Evolutionary conservation across 176 grass and related monocot species (phyloP), one percentile per base, ranked within the genome.

Genomic region (Themeda triandra): DNA sequence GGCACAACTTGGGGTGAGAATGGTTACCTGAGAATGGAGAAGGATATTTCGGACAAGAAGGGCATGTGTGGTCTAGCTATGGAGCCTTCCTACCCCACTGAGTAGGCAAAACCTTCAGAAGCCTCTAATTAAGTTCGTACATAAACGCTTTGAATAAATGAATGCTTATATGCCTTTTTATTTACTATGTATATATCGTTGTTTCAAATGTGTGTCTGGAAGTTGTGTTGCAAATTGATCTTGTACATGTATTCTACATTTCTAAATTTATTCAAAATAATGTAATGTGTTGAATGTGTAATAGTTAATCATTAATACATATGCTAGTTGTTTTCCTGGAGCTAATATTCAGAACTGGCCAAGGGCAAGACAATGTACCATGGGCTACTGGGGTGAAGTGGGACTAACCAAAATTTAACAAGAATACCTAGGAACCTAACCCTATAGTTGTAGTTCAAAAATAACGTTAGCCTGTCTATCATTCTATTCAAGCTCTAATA

Each of bases 21-120:
- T 1, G 82, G 73, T 8, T 84, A 56, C 63, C 23, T 84, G 32
- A 84, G 42, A 37, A 51, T 84, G 82, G 33, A 68, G 10, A 77
- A 77, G 25, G 83, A 84, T 25, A 49, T 54, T 25, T 49, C 82
- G 0, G 32, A 46, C 32, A 68, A 73, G 62, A 40, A 1, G 3
- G 83, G 73, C 24, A 66, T 76, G 32, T 85, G 83, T 23, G 83
- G 83, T 1, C 18, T 85, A 1, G 63, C 73, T 11, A 24, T 69
- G 25, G 6, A 6, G 1, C 7, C 83, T 15, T 77, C 63, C 33
- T 85, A 69, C 63, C 83, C 83, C 1, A 78, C 36, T 10, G 58
- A 28, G 24, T 63, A 78, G 58, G n/a, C 10, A 18, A 4, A 6
- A 32, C 6, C 4, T 11, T 21, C 7, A 51, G 10, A 58, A 36